These are phyloP conservation scores for Zygotorulaspora chibaensis DNA, from an alignment of 805 yeast genomes.

Conservation along the genomic window DNA sequence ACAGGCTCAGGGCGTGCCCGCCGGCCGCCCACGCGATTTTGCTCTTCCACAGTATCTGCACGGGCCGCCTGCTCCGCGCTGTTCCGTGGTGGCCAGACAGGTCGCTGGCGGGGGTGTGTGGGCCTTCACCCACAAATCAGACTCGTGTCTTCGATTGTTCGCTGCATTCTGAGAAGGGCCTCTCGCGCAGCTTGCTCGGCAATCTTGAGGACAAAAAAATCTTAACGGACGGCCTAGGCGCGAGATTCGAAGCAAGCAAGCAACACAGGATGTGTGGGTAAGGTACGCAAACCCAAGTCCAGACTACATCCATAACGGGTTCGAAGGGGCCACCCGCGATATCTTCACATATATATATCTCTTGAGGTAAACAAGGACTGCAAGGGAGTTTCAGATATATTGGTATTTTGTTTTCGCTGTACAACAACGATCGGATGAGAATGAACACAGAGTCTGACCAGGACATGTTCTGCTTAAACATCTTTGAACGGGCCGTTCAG, in stretches of 20 bases:
- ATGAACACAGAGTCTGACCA: neutral
- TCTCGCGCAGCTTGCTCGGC: neutral
- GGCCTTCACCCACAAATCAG: neutral
- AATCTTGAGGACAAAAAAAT: neutral
- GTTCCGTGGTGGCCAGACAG: neutral
- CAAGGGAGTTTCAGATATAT: too few species aligned
- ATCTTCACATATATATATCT: too few species aligned
- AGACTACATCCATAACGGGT: too few species aligned
- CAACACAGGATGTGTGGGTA: too few species aligned
- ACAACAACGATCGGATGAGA: neutral
- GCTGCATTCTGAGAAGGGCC: neutral
- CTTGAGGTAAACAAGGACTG: too few species aligned
- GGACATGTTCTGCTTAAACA: slow-evolving; percentile 3
- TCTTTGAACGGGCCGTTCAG: slow-evolving; percentile 30
- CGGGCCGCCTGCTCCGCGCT: neutral
- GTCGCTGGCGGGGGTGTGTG: neutral
- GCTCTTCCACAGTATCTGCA: neutral
- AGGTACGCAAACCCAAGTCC: too few species aligned
- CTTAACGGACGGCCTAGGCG: neutral
- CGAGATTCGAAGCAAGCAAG: neutral
- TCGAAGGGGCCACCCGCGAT: too few species aligned
- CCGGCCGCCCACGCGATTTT: neutral
- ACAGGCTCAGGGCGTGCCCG: neutral
- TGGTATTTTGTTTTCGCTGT: too few species aligned
- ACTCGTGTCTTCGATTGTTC: neutral